A percentile compares a stretch with the other conserved stretches of the same genome.
These are phyloP conservation scores for Kurtzmaniella fragi DNA, from an alignment of 805 yeast species.

Conservation along the genomic window DNA sequence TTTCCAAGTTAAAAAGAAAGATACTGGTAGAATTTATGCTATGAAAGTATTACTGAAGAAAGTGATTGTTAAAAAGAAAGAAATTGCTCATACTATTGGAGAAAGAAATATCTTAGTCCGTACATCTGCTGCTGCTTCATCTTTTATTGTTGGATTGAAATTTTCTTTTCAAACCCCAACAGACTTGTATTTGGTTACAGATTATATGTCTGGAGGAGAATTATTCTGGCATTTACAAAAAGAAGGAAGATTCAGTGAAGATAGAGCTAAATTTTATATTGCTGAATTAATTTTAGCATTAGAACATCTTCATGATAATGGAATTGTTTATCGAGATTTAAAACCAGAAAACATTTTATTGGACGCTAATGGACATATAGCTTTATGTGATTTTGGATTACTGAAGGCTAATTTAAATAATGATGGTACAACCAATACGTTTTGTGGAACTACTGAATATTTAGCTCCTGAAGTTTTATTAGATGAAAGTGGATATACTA, in stretches of 20 bases:
- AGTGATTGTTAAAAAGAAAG: slow-evolving; percentile 93
- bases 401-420: slow-evolving; percentile 87
- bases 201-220: slow-evolving; percentile 98
- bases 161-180: slow-evolving; percentile 94
- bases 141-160: slow-evolving; percentile 94
- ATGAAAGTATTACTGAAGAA: slow-evolving; percentile 95
- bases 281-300: slow-evolving; percentile 92
- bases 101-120: slow-evolving; percentile 92
- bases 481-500: slow-evolving; percentile 95
- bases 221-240: slow-evolving; percentile 94
- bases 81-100: slow-evolving; percentile 96
- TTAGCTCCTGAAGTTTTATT: slow-evolving; percentile 94
- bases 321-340: slow-evolving; percentile 92
- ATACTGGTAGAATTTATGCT: slow-evolving; percentile 88
- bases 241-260: slow-evolving; percentile 91
- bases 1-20: slow-evolving; percentile 88
- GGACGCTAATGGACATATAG: slow-evolving; percentile 97
- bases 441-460: slow-evolving; percentile 98
- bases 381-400: slow-evolving; percentile 94
- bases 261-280: slow-evolving; percentile 92
- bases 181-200: slow-evolving; percentile 90
- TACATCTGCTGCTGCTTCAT: slow-evolving; percentile 81
- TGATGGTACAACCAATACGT: slow-evolving; percentile 90
- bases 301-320: slow-evolving; percentile 92
- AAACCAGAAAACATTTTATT: slow-evolving; percentile 94